Base-by-base conservation (phyloP, 352 stramenopile genomes). In the Pythium rishiriense region DNA sequence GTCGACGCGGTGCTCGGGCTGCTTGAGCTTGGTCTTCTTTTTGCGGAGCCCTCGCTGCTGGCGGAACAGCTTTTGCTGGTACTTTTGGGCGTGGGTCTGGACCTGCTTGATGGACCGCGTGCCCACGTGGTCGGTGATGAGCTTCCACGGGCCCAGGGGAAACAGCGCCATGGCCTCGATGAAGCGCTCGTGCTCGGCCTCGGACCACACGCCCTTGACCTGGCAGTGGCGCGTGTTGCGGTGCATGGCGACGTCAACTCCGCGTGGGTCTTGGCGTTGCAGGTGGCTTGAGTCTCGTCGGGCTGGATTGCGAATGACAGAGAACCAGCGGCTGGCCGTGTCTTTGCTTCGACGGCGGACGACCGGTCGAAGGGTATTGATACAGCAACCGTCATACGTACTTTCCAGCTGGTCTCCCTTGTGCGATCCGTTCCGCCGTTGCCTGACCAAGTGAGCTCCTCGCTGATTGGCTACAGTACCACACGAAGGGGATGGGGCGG, bases 1-100 rank as follows among this genome's bases (percentile, higher is more conserved):
- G 28, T 68, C 52, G 12, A 62, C 28, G 12, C 64, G 64, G 47
- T 71, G 64, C 64, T 71, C 64, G 25, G 64, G 57, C 5, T 43
- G 56, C 49, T 56, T 62, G 64, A 70, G 64, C 49, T 70, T 70
- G 63, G 48, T 70, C 63, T 66, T 90, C 61, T 87, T 75, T 79
- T 92, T 92, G 55, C 81, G 81, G n/a, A 92, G 70, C 1, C 83
- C 83, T 43, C 83, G 83, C 65, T 83, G 75, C 26, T 83, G 83
- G 33, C 82, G 82, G 64, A 85, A 79, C 42, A 93, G 85, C 71
- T 93, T 93, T 62, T 93, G 80, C 59, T 88, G 81, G 68, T 93
- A 93, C 71, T 93, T 93, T 53, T 93, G 83, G 31, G 83, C 83
- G 53, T 93, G 83, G 14, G 83, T 91, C 69, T 90, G 83, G 58